Conservation (phyloP, 148 eudicot genomes). For the Rhododendron molle region DNA sequence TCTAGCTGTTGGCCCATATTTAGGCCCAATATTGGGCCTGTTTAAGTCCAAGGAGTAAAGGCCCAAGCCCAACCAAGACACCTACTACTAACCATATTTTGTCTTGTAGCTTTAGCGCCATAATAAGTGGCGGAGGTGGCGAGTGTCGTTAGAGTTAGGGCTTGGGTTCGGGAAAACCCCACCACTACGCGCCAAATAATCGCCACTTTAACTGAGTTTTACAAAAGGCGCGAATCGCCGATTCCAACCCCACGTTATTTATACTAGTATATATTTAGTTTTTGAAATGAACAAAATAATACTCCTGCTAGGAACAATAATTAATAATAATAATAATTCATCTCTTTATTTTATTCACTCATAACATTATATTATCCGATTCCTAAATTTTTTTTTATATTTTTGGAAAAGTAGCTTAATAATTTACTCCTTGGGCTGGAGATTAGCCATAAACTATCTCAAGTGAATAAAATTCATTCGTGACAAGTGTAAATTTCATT, state of each 20-base stretch:
- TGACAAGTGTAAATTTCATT: background rate
- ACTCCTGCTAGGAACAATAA: too few species aligned
- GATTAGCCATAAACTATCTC: too few species aligned
- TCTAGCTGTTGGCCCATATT: background rate
- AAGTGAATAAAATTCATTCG: too few species aligned
- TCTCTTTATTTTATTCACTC: too few species aligned
- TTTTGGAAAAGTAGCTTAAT: too few species aligned
- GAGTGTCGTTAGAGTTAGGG: constrained; percentile 3
- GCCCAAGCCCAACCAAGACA: background rate
- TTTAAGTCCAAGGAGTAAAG: background rate
- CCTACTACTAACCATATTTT: background rate
- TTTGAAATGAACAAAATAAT: background rate
- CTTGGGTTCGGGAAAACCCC: too few species aligned
- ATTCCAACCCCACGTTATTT: background rate
- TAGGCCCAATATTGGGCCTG: background rate
- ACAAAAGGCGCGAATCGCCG: constrained; percentile 19
- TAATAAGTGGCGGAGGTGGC: background rate
- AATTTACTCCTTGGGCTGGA: too few species aligned
- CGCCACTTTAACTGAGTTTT: background rate
- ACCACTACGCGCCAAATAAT: constrained; percentile 12
- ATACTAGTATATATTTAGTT: background rate
- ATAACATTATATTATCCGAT: too few species aligned
- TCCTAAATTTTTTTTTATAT: too few species aligned
- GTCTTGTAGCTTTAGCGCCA: constrained; percentile 3
- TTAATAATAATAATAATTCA: too few species aligned